Base-by-base conservation (phyloP, 768 basidiomycete genomes). In the Pleurotus eryngii region DNA sequence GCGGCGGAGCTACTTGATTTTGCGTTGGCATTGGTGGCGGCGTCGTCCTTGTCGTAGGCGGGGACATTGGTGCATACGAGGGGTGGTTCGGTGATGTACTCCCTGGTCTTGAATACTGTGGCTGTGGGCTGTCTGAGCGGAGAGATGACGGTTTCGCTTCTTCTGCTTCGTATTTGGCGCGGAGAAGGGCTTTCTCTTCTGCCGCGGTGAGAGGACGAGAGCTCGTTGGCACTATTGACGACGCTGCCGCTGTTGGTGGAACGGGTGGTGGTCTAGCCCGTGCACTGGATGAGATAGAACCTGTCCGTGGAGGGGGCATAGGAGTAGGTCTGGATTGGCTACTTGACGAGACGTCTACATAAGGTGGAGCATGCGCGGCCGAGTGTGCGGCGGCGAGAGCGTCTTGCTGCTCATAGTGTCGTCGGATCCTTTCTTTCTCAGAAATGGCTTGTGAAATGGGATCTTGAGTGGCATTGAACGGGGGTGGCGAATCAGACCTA, bases 111-210 rank as follows among this genome's bases (percentile, higher is more conserved):
- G 30, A 58, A 56, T 60, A 22, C 55, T 55, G 39, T 27, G 59
- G 7, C 38, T 38, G n/a, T 43, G 58, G 35, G 60, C 57, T 38
- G 35, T 43, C 24, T 48, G 54, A 24, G 59, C 45, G 54, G 55
- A 58, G 53, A 61, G 60, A 38, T 61, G 59, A 55, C 48, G 64
- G 55, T 54, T 49, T 26, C 55, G 66, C 60, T 35, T 87, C 81
- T 61, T 85, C 81, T 1, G 77, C 79, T 24, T 82, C 88, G 61
- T 82, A 90, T 67, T 78, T 80, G 4, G 87, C 86, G 38, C 73
- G 76, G 9, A 92, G 68, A 57, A 82, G 68, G 18, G 87, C 88
- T 73, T 93, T 92, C 71, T 93, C 91, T 63, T 92, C 90, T 0
- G 83, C 84, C 2, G 91, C 90, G 1, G 86, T 85, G 51, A 91